Conservation (phyloP, 78 protist genomes). For the Carpediemonas membranifera region DNA sequence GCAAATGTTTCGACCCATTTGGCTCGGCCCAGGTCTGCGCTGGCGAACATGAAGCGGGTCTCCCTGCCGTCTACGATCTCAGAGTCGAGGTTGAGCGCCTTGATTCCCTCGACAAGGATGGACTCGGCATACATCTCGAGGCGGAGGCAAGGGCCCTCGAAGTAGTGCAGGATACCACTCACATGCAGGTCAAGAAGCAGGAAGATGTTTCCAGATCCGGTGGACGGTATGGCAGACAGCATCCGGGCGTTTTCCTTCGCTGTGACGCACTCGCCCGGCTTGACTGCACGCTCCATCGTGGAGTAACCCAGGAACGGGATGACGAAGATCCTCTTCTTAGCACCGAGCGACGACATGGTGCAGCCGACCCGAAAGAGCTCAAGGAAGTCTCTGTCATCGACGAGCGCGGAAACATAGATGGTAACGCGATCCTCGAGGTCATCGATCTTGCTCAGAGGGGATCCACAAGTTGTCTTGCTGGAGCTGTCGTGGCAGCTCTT, state of each 20-base stretch:
- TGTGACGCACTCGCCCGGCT: conserved; percentile 24
- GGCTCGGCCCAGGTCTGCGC: conserved; percentile 28
- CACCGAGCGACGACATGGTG: conserved; percentile 9
- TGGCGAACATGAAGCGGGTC: not conserved
- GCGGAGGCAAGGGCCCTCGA: not conserved
- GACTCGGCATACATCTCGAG: conserved; percentile 22
- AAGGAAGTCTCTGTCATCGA: not conserved
- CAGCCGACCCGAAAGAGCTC: conserved; percentile 12
- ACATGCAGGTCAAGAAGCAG: conserved; percentile 31
- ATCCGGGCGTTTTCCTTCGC: not conserved
- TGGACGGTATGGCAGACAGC: conserved; percentile 3
- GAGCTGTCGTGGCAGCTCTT: too few relatives aligned
- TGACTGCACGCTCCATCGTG: conserved; percentile 24
- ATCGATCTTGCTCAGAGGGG: too few relatives aligned
- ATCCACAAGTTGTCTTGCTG: too few relatives aligned
- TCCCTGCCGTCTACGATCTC: too few relatives aligned
- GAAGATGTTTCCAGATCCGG: conserved; percentile 18
- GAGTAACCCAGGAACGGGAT: conserved; percentile 25
- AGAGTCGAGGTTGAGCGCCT: not conserved
- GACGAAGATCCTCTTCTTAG: conserved; percentile 18
- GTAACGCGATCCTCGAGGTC: too few relatives aligned
- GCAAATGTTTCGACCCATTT: conserved; percentile 11
- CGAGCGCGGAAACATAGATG: conserved; percentile 5
- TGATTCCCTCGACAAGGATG: not conserved
- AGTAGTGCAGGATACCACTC: conserved; percentile 6